These are phyloP conservation scores for Cafeteria roenbergensis DNA, from an alignment of 108 stramenopile species.

Conservation along the genomic window DNA sequence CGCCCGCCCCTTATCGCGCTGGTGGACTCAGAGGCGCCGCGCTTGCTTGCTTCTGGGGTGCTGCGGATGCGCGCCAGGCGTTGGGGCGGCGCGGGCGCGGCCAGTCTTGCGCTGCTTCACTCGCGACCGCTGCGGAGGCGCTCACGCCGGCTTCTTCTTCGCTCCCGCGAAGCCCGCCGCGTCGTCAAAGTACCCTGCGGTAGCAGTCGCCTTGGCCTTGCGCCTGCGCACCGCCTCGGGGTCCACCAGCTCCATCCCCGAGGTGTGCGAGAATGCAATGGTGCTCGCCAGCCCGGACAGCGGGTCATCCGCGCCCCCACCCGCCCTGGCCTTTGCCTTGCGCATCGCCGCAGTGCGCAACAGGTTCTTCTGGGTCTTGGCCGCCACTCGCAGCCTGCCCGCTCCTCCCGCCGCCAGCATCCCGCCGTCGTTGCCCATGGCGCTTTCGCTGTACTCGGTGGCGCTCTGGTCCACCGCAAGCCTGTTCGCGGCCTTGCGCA, in stretches of 20 bases:
- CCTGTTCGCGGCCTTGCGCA: constrained; percentile 78
- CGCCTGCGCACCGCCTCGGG: constrained; percentile 57
- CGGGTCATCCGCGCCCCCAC: constrained; percentile 40
- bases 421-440: constrained; percentile 76
- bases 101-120: no score
- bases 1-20: no score
- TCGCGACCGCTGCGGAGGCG: no score
- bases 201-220: constrained; percentile 55
- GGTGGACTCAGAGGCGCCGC: no score
- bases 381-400: constrained; percentile 44
- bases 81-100: no score
- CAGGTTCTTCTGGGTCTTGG: constrained; percentile 49
- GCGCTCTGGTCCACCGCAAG: constrained; percentile 58
- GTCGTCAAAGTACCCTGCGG: constrained; percentile 69
- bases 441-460: constrained; percentile 83
- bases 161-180: not conserved
- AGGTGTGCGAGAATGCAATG: constrained; percentile 66
- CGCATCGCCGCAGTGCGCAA: not conserved
- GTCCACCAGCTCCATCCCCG: constrained; percentile 71
- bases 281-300: constrained; percentile 65
- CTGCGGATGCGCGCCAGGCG: no score
- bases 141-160: no score
- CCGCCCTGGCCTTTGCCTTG: constrained; percentile 12
- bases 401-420: constrained; percentile 62
- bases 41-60: no score